Evolutionary conservation across 2,329 filamentous ascomycete genomes (phyloP), one percentile per base, ranked within the genome.

Genomic region (Aspergillus pseudoterreus): DNA sequence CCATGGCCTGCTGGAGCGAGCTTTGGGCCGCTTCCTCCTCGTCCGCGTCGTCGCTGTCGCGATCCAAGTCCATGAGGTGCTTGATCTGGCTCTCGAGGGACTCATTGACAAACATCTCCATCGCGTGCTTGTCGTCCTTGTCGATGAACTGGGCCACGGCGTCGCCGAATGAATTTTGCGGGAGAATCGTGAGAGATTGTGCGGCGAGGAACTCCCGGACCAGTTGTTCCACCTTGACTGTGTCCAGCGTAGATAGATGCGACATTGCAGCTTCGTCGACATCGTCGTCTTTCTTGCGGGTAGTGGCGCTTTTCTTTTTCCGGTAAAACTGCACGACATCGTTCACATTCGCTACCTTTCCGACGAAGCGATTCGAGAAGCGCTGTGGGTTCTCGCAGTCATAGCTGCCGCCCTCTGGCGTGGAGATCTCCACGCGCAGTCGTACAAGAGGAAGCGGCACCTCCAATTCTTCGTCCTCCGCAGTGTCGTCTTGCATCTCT

Each of bases 311-410:
- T n/a, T 82, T 82, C 72, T 96, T 97, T 73, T 92, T 96, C 50
- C 90, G 84, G 70, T 96, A 86, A 67, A 95, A 97, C 63, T 92
- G 88, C 0, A 99, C 85, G 0, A 99, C 90, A 62, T 99, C 94
- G 60, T 92, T 95, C 9, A 86, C 85, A 65, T 99, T 99, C 53
- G 94, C 94, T 1, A 99, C 92, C 64, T 84, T 88, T n/a, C 85
- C 87, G 1, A 87, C 81, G 61, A 97, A 99, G 2, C 91, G 83
- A 67, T 95, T 95, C 0, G 92, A 97, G 64, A 97, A 96, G 8
- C 94, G 85, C 67, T 97, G 94, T 0, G 94, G 92, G 55, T 99
- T 99, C 68, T 97, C 94, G 57, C 88, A 86, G 59, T 97, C 89
- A 63, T 90, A 99, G 33, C 84, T 83, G 12, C 90, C 88, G 4